Evolutionary conservation across 2,329 filamentous ascomycete genomes (phyloP).

Genomic region (Hyphodiscus sp.): DNA sequence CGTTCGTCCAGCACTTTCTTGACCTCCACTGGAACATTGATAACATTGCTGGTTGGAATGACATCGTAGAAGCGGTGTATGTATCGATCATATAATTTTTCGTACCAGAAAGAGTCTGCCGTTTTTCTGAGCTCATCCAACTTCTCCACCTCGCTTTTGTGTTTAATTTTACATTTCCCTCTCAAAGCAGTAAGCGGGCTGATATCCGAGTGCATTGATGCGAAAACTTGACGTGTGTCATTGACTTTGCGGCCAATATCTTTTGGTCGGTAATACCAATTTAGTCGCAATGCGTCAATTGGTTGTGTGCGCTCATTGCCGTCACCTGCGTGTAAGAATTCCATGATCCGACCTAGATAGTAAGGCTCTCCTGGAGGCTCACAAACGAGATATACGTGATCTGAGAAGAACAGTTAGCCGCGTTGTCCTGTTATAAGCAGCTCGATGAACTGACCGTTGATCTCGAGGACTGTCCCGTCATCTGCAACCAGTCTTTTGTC

Average conservation of each 20-base stretch:
- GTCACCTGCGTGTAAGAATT: conserved; percentile 82
- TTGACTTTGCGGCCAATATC: conserved; percentile 89
- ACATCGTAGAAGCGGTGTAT: conserved; percentile 98
- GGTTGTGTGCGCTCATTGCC: conserved; percentile 67
- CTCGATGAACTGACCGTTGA: conserved; percentile 69
- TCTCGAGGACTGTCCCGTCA: conserved; percentile 74
- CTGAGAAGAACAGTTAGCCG: conserved; percentile 34
- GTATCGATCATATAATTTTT: conserved; percentile 96
- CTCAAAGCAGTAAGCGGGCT: conserved; percentile 87
- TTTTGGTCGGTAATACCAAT: conserved; percentile 97
- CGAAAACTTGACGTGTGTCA: conserved; percentile 87
- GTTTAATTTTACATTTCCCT: conserved; percentile 86
- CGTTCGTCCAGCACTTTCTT: conserved; percentile 93
- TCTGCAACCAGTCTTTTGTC: conserved; percentile 79
- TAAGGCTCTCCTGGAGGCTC: conserved; percentile 97
- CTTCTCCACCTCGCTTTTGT: conserved; percentile 78
- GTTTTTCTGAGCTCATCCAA: conserved; percentile 78
- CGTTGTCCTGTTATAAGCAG: not conserved
- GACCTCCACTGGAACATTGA: conserved; percentile 92
- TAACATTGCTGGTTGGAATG: conserved; percentile 83
- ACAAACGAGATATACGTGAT: conserved; percentile 92
- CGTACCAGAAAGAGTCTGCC: conserved; percentile 91
- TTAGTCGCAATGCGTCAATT: conserved; percentile 84
- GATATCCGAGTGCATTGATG: conserved; percentile 97
- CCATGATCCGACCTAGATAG: conserved; percentile 96